These are phyloP conservation scores for Arachis stenosperma DNA, from an alignment of 306 rosid genomes.

Conservation along the genomic window DNA sequence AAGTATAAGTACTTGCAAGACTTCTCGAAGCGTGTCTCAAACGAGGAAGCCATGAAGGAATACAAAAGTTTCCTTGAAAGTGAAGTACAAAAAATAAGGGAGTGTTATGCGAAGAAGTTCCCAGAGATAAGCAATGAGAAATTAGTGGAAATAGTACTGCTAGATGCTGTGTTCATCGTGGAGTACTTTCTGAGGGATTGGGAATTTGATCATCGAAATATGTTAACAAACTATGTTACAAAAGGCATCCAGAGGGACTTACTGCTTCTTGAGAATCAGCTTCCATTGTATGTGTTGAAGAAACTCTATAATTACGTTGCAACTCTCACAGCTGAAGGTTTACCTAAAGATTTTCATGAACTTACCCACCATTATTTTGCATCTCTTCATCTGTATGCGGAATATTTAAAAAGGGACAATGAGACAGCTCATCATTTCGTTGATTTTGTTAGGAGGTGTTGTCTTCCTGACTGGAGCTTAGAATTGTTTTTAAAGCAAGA, in stretches of 20 bases:
- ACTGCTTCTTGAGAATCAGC: constrained; percentile 62
- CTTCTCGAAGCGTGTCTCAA: constrained; percentile 22
- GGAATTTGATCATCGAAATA: constrained; percentile 26
- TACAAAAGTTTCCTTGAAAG: constrained; percentile 19
- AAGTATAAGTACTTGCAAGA: constrained; percentile 31
- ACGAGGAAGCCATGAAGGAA: neutral
- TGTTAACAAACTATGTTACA: constrained; percentile 48
- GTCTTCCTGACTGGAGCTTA: constrained; percentile 9
- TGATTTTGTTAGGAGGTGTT: constrained; percentile 49
- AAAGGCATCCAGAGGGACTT: constrained; percentile 43
- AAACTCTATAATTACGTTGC: constrained; percentile 34
- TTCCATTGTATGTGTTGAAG: constrained; percentile 49
- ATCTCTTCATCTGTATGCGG: constrained; percentile 5
- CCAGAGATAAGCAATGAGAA: constrained; percentile 18
- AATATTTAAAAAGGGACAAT: neutral
- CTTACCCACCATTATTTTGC: constrained; percentile 35
- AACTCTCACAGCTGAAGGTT: too few relatives aligned
- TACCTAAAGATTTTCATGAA: neutral
- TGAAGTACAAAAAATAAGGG: constrained; percentile 17
- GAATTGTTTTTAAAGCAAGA: neutral
- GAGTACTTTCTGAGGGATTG: constrained; percentile 45
- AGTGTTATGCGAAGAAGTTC: constrained; percentile 29
- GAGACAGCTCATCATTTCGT: neutral
- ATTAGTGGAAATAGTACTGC: constrained; percentile 37
- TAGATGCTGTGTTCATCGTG: constrained; percentile 44